Evolutionary conservation across 805 yeast genomes (phyloP).

Genomic region (Kuraishia borneana): DNA sequence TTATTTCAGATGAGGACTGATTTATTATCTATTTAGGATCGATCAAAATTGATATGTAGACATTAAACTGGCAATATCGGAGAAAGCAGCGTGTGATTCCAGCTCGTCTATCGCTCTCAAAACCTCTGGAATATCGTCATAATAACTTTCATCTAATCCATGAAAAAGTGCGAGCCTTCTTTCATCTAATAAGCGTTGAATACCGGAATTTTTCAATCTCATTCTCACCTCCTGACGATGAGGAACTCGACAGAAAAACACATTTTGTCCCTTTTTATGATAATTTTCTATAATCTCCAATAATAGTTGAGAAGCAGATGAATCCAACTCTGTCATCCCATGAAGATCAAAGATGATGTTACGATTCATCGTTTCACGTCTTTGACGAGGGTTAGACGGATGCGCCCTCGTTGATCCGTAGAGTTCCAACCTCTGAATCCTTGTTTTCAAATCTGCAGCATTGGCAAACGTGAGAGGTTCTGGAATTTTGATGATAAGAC

Average conservation of each 20-base stretch:
- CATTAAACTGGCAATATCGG: conserved; percentile 6
- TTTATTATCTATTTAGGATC: too few relatives aligned
- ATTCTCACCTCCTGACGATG: conserved; percentile 31
- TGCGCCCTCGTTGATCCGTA: conserved; percentile 69
- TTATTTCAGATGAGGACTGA: too few relatives aligned
- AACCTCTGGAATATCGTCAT: conserved; percentile 47
- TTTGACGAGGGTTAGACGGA: conserved; percentile 55
- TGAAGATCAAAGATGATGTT: conserved; percentile 65
- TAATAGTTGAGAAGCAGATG: conserved; percentile 69
- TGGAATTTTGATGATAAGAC: conserved; percentile 69
- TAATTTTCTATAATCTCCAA: conserved; percentile 49
- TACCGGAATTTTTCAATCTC: conserved; percentile 46
- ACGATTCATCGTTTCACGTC: conserved; percentile 34
- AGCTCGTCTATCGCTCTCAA: conserved; percentile 29
- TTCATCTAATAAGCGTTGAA: conserved; percentile 23
- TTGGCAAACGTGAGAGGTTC: conserved; percentile 88
- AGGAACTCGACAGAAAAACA: conserved; percentile 54
- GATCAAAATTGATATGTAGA: background rate
- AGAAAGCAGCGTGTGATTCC: conserved; percentile 12
- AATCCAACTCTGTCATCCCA: conserved; percentile 75
- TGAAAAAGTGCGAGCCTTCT: conserved; percentile 12
- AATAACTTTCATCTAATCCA: conserved; percentile 28
- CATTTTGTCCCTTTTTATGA: conserved; percentile 38
- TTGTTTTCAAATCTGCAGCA: conserved; percentile 59
- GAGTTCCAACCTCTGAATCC: conserved; percentile 59